These are phyloP conservation scores for Podospora pseudocomata DNA, from an alignment of 495 filamentous ascomycete species.

Conservation along the genomic window DNA sequence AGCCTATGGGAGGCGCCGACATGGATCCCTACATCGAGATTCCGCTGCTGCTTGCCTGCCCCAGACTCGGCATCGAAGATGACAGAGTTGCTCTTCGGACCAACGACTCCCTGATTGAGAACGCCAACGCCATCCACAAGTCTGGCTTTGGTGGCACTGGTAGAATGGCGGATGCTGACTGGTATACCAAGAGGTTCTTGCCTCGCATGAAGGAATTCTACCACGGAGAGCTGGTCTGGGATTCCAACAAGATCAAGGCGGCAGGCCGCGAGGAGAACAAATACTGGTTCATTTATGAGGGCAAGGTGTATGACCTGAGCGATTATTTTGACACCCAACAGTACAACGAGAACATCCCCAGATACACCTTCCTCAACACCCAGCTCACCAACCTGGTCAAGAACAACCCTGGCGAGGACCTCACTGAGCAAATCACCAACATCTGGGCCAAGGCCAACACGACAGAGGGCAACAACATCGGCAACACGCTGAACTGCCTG, in stretches of 20 bases:
- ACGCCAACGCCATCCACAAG: constrained; percentile 49
- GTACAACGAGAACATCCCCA: constrained; percentile 34
- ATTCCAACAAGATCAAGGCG: constrained; percentile 49
- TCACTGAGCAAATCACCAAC: constrained; percentile 61
- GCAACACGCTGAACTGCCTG: constrained; percentile 69
- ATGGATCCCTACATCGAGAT: constrained; percentile 80
- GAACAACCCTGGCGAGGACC: constrained; percentile 71
- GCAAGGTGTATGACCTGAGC: constrained; percentile 80
- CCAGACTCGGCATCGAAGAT: constrained; percentile 53
- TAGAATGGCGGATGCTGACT: constrained; percentile 58
- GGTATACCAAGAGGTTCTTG: constrained; percentile 73
- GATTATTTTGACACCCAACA: constrained; percentile 80
- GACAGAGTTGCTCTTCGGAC: constrained; percentile 49
- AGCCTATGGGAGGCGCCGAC: constrained; percentile 69
- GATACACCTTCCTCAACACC: constrained; percentile 66
- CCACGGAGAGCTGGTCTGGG: constrained; percentile 79
- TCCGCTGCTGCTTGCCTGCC: constrained; percentile 72
- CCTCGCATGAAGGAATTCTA: constrained; percentile 80
- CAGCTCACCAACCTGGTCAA: constrained; percentile 62
- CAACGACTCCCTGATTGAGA: constrained; percentile 52
- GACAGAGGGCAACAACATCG: constrained; percentile 39
- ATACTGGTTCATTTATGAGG: constrained; percentile 73
- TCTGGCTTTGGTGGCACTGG: constrained; percentile 61
- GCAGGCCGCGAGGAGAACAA: constrained; percentile 64
- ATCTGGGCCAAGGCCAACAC: constrained; percentile 35